Conservation (phyloP, 1,284 basidiomycete species). For the Cutaneotrichosporon daszewskae region DNA sequence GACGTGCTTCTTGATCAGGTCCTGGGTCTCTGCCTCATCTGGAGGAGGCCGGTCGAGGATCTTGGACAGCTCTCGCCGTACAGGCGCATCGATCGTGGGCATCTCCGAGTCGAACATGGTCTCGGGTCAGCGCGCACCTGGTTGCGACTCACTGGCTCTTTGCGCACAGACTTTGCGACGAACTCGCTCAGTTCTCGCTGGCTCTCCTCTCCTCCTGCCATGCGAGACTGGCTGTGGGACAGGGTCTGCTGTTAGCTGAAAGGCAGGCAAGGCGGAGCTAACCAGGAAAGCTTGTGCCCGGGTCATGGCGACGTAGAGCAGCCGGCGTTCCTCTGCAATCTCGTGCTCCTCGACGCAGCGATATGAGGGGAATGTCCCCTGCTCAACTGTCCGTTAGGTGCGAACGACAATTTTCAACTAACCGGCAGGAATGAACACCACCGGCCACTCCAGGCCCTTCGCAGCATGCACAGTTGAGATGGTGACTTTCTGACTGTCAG, state of each 20-base stretch:
- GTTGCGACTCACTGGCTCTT: constrained; percentile 20
- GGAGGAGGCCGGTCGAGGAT: constrained; percentile 31
- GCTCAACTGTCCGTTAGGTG: constrained; percentile 56
- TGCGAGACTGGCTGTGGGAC: constrained; percentile 36
- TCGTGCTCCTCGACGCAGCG: constrained; percentile 60
- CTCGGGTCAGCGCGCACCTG: constrained; percentile 9
- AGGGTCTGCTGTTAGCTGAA: constrained; percentile 27
- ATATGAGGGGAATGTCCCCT: constrained; percentile 72
- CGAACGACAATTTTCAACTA: too few relatives aligned
- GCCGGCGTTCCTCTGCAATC: constrained; percentile 71
- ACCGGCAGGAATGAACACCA: constrained; percentile 47
- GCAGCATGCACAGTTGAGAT: constrained; percentile 84
- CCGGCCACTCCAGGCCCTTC: constrained; percentile 89
- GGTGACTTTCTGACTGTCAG: constrained; percentile 63
- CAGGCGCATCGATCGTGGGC: constrained; percentile 28
- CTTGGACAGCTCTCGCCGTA: constrained; percentile 25
- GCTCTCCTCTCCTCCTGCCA: constrained; percentile 41
- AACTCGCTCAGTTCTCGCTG: constrained; percentile 42
- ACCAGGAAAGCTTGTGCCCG: constrained; percentile 69
- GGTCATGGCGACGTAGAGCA: constrained; percentile 87
- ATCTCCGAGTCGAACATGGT: constrained; percentile 22
- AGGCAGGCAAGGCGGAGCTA: constrained; percentile 4
- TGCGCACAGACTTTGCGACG: constrained; percentile 21
- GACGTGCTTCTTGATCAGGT: constrained; percentile 39
- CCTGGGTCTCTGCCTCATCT: constrained; percentile 30